Conservation (phyloP, 208 protist species). For the Angomonas ambiguus region DNA sequence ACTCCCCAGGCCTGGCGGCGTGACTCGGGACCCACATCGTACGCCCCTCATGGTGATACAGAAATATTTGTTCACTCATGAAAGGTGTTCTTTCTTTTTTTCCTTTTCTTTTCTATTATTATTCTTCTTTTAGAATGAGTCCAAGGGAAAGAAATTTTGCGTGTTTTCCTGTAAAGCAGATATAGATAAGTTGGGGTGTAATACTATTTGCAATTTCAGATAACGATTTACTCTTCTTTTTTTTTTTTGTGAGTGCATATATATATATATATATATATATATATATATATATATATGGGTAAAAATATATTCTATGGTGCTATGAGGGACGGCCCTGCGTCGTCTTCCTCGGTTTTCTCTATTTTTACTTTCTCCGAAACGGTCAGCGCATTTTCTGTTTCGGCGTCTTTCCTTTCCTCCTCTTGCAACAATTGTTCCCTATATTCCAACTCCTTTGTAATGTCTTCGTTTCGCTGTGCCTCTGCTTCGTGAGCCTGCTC, state of each 20-base stretch:
- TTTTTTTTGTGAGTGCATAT: not conserved
- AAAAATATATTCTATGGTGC: no score
- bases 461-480: not conserved
- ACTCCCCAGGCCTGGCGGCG: conserved; percentile 38
- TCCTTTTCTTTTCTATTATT: not conserved
- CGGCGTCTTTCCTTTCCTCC: not conserved
- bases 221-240: not conserved
- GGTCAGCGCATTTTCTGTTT: not conserved
- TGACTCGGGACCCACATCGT: conserved; percentile 87
- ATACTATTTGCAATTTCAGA: no score
- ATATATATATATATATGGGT: not conserved
- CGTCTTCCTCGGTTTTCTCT: no score
- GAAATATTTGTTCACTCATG: conserved; percentile 65
- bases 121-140: conserved; percentile 5
- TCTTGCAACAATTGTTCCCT: not conserved
- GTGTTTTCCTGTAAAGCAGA: no score
- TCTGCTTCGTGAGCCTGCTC: conserved; percentile 24
- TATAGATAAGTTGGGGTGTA: no score
- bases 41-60: conserved; percentile 62
- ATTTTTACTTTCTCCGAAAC: not conserved
- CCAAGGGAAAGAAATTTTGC: conserved; percentile 19
- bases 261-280: conserved; percentile 11
- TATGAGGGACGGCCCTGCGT: no score
- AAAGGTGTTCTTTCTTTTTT: not conserved
- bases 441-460: not conserved